Evolutionary conservation across 345 rosid species (phyloP), one percentile per base, ranked within the genome.

Genomic region (Eucalyptus microcorys): DNA sequence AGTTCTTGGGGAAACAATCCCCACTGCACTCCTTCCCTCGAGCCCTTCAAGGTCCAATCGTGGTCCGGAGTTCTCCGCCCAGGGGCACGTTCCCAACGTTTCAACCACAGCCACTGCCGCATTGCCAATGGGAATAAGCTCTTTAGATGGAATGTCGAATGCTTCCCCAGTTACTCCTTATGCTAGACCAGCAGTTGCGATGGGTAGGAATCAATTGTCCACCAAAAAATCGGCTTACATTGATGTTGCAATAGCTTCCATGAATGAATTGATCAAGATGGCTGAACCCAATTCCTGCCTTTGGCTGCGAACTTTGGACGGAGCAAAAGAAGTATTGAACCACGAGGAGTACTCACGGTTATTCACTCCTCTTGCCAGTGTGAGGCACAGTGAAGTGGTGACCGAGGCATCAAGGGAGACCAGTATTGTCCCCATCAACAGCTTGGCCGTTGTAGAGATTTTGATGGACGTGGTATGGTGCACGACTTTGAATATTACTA

Each of bases 381-480:
- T 86, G 76, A 94, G 91, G 89, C 93, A 92, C 21, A 61, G 30
- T 71, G 91, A 94, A 66, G 93, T 88, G 86, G 87, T 89, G 6
- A 84, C 90, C 2, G 96, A 96, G 90, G 96, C 95, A 64, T 88
- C 98, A 32, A 93, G 96, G 91, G 97, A 94, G 87, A 91, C 93
- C 53, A 94, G 93, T 50, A 37, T 93, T 49, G 95, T 96, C 32
- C 86, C 92, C 87, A 90, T 94, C 92, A 91, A 91, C 88, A 91
- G 96, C 91, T 87, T 88, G 91, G 94, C 93, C 89, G 93, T 95
- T 5, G 94, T 97, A 1, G 97, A 96, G 47, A 93, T 91, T 14
- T 88, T 96, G 87, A 96, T 97, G 98, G 95, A 97, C 88, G 91
- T 89, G 96, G 99, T 97, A 92, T 48, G 94, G 89, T 49, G 87